Percentiles rank a stretch among this genome's conserved stretches.
Evolutionary conservation across 345 rosid species (phyloP).

Genomic region (Conringia planisiliqua): DNA sequence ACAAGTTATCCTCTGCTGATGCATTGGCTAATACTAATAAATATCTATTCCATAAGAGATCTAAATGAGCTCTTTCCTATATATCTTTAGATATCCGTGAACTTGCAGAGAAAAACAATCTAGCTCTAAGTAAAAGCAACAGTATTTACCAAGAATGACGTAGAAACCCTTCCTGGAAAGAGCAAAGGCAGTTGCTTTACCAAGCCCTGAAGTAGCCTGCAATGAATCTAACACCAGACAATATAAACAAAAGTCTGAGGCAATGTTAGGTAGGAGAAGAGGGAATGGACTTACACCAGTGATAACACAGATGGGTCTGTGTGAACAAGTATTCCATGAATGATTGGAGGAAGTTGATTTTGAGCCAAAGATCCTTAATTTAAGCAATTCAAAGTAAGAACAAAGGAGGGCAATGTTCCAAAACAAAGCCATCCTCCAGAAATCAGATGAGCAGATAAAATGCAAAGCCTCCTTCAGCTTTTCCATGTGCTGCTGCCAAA

Average conservation of each 20-base stretch:
- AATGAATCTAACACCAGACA: slow-evolving; percentile 3
- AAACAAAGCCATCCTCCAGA: slow-evolving; percentile 75
- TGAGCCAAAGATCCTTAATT: slow-evolving; percentile 33
- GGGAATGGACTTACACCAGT: slow-evolving; percentile 59
- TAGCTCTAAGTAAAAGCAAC: background rate
- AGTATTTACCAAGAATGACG: slow-evolving; percentile 62
- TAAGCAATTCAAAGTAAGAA: slow-evolving; percentile 55
- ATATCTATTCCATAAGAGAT: background rate
- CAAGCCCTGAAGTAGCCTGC: slow-evolving; percentile 88
- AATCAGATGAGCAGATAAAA: slow-evolving; percentile 45
- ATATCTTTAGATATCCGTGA: background rate
- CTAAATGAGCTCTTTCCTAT: background rate
- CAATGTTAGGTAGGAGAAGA: background rate
- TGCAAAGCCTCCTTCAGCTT: slow-evolving; percentile 39
- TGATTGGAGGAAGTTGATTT: slow-evolving; percentile 34
- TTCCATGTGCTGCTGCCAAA: slow-evolving; percentile 10
- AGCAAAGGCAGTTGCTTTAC: slow-evolving; percentile 68
- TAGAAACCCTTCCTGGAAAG: slow-evolving; percentile 72
- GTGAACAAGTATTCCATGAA: slow-evolving; percentile 9
- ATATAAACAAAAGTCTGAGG: background rate
- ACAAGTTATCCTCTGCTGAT: background rate
- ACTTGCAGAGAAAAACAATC: background rate
- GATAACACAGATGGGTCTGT: slow-evolving; percentile 59
- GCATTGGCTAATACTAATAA: slow-evolving; percentile 1
- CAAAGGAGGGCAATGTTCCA: slow-evolving; percentile 55